Evolutionary conservation across 768 basidiomycete species (phyloP).

Genomic region (Mycena crocata): DNA sequence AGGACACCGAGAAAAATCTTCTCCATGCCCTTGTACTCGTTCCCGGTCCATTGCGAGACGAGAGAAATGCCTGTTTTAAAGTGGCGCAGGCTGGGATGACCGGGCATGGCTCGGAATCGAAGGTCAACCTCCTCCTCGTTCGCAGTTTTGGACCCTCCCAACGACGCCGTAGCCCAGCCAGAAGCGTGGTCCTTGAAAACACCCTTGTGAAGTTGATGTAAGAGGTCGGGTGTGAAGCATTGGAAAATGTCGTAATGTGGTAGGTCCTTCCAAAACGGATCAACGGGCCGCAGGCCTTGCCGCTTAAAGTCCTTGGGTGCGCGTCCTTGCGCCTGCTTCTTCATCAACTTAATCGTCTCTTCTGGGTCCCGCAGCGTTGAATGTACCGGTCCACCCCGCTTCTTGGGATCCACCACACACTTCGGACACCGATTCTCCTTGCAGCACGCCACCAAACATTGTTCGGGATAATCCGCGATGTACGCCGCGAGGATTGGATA

Average conservation of each 20-base stretch:
- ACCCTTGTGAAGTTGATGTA: conserved; percentile 64
- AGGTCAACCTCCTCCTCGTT: conserved; percentile 51
- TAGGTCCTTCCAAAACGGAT: conserved; percentile 55
- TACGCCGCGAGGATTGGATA: conserved; percentile 31
- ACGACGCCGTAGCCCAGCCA: conserved; percentile 44
- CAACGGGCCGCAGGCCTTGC: conserved; percentile 27
- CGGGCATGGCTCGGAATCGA: conserved; percentile 45
- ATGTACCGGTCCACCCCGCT: conserved; percentile 7
- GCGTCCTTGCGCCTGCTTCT: conserved; percentile 27
- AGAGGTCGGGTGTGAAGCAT: conserved; percentile 54
- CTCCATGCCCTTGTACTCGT: conserved; percentile 47
- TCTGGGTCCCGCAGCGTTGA: conserved; percentile 15
- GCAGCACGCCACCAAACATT: conserved; percentile 23
- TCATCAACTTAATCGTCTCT: conserved; percentile 29
- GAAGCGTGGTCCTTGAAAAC: conserved; percentile 59
- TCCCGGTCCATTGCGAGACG: conserved; percentile 51
- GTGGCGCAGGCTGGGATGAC: conserved; percentile 42
- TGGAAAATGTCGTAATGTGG: conserved; percentile 55
- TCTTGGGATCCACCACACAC: conserved; percentile 32
- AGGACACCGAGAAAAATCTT: conserved; percentile 43
- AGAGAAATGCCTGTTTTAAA: conserved; percentile 49
- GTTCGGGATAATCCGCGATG: conserved; percentile 26
- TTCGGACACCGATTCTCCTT: conserved; percentile 29
- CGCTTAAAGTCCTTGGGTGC: conserved; percentile 31
- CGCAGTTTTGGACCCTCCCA: conserved; percentile 9